phyloP scores from a whole-genome alignment of 768 basidiomycete genomes.

The Lactarius psammicola region DNA sequence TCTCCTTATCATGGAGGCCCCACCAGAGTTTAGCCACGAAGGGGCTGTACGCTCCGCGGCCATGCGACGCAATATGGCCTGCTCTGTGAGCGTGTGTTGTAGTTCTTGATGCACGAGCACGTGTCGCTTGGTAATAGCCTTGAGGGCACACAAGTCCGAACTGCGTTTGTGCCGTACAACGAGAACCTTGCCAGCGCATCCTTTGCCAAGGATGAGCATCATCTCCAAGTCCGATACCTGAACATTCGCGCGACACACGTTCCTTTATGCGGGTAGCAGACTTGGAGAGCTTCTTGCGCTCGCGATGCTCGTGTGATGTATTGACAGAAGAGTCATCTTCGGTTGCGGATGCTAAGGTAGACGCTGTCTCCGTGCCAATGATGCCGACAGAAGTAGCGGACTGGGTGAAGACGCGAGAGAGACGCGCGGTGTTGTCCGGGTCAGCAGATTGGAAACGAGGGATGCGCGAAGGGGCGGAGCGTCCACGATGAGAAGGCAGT shows the following conservation, averaged over 20 bases:
- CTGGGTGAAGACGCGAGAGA: conserved; percentile 58
- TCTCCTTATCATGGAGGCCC: conserved; percentile 98
- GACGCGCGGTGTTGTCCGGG: conserved; percentile 58
- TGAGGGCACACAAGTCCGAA: conserved; percentile 81
- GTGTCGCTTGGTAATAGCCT: conserved; percentile 97
- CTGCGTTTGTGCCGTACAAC: conserved; percentile 80
- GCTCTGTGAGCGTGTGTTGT: conserved; percentile 94
- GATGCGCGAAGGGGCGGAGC: conserved; percentile 44
- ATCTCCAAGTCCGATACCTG: conserved; percentile 93
- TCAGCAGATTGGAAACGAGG: conserved; percentile 82
- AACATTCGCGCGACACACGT: conserved; percentile 63
- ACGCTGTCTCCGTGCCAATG: conserved; percentile 37
- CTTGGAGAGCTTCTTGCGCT: conserved; percentile 55
- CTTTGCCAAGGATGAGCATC: conserved; percentile 94
- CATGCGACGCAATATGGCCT: conserved; percentile 92
- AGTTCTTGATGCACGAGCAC: conserved; percentile 96
- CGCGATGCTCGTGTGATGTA: conserved; percentile 42
- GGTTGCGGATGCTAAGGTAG: conserved; percentile 49
- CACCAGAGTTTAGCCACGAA: conserved; percentile 96
- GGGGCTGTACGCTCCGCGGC: conserved; percentile 80
- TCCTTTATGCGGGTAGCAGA: conserved; percentile 54
- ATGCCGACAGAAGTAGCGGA: conserved; percentile 37
- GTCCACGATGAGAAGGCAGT: not conserved
- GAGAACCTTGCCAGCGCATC: conserved; percentile 95
- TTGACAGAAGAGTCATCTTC: conserved; percentile 75